Base-by-base conservation (phyloP, 2,329 filamentous ascomycete species). In the Aspergillus transmontanensis region DNA sequence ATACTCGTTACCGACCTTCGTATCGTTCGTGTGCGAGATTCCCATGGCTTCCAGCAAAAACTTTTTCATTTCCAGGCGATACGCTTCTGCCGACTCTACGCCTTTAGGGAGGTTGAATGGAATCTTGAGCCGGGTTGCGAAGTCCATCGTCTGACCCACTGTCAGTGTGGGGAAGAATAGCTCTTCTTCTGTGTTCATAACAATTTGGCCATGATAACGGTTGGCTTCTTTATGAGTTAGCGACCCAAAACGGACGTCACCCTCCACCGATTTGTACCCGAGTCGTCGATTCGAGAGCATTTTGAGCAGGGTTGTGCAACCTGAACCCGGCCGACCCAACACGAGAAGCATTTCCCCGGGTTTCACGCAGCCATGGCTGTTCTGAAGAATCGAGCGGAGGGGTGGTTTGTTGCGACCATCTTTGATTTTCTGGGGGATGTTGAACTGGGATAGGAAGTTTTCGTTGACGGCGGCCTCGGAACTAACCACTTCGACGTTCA, bases 261-360 rank as follows among this genome's bases (percentile, higher is more conserved):
- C 89, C 0, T 81, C 73, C 2, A 91, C 82, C 0, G 80, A 80
- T 46, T 83, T 80, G 67, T 85, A 91, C 3, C 88, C 88, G 3
- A 76, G 77, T 43, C 89, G 80, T 60, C 86, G 83, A 69, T 92
- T 92, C 57, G 88, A 83, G 6, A 93, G 81, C 69, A 90, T 82
- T 69, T 90, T 92, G 53, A 93, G 80, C 19, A 93, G 81, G 0
- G 89, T 90, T 0, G 89, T 91, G 73, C 90, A 93, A 39, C 89
- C 89, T 3, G 87, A 83, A 0, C 89, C 90, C 0, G 90, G 89
- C 1, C 89, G 83, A 3, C 90, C 90, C 0, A 92, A 80, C 0
- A 92, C 89, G 0, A 91, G 78, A 1, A 91, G 76, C 89, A 91
- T 90, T 75, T 91, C 89, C 23, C 89, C 90, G 0, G 89, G 89